Evolutionary conservation across 2,329 filamentous ascomycete genomes (phyloP).

Genomic region (Alternaria angustiovoidea): DNA sequence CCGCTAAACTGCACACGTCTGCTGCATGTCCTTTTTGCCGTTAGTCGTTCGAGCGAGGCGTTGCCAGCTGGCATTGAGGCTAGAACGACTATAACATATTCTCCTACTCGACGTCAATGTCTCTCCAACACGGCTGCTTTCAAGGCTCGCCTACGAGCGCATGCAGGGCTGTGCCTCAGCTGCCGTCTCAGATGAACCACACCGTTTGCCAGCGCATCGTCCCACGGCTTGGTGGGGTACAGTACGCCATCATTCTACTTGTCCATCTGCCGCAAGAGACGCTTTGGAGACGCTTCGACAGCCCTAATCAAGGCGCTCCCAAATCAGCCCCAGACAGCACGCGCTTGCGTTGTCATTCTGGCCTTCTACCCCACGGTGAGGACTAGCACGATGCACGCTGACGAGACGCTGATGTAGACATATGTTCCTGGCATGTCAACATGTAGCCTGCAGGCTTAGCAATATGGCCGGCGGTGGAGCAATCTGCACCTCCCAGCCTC

Average conservation of each 20-base stretch:
- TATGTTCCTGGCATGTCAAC: slow-evolving; percentile 21
- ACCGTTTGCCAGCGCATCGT: slow-evolving; percentile 37
- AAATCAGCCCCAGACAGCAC: slow-evolving; percentile 37
- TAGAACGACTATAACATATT: slow-evolving; percentile 31
- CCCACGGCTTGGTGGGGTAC: slow-evolving; percentile 25
- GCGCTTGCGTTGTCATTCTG: slow-evolving; percentile 18
- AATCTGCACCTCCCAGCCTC: slow-evolving; percentile 22
- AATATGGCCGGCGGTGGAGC: slow-evolving; percentile 20
- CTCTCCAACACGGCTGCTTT: slow-evolving; percentile 25
- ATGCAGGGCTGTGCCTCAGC: slow-evolving; percentile 35
- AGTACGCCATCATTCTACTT: slow-evolving; percentile 21
- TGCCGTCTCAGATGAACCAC: slow-evolving; percentile 28
- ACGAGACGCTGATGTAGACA: slow-evolving; percentile 18
- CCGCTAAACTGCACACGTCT: slow-evolving; percentile 45
- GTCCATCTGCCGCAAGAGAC: slow-evolving; percentile 16
- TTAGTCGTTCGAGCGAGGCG: slow-evolving; percentile 39
- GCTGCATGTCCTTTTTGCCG: slow-evolving; percentile 41
- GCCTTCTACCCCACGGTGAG: slow-evolving; percentile 31
- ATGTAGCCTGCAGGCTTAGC: slow-evolving; percentile 15
- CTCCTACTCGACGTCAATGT: slow-evolving; percentile 28
- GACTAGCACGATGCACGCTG: slow-evolving; percentile 29
- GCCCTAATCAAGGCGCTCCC: slow-evolving; percentile 17
- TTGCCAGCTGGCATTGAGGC: slow-evolving; percentile 50
- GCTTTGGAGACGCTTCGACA: slow-evolving; percentile 9
- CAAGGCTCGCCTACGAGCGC: slow-evolving; percentile 26